phyloP scores from a whole-genome alignment of 352 stramenopile species.

The Globisporangium okanoganense region DNA sequence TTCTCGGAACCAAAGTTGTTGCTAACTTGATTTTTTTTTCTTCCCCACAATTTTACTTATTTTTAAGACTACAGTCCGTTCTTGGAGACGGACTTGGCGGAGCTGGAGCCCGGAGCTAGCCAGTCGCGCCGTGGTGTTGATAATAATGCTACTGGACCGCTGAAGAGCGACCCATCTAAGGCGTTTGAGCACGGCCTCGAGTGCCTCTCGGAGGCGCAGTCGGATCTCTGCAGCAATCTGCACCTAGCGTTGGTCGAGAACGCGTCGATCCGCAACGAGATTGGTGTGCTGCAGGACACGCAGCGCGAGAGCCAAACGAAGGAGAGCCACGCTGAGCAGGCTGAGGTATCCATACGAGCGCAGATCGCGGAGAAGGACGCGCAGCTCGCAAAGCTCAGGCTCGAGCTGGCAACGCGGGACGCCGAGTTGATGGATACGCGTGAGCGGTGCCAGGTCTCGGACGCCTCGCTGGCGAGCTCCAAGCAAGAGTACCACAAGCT shows the following conservation, averaged over 20 bases:
- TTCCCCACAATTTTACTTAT: neutral
- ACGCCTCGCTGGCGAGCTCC: conserved; percentile 26
- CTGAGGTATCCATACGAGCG: conserved; percentile 24
- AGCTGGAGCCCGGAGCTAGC: conserved; percentile 18
- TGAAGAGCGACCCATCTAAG: conserved; percentile 16
- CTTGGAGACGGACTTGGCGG: conserved; percentile 49
- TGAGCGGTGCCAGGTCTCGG: conserved; percentile 31
- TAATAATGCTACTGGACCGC: neutral
- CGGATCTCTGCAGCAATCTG: conserved; percentile 53
- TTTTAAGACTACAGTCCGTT: conserved; percentile 67
- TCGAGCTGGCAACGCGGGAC: conserved; percentile 31
- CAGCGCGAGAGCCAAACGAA: conserved; percentile 41
- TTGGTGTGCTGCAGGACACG: conserved; percentile 43
- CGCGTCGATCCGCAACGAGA: conserved; percentile 66
- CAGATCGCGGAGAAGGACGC: conserved; percentile 36
- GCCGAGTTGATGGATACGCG: conserved; percentile 33
- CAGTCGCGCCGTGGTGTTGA: conserved; percentile 11
- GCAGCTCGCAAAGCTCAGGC: conserved; percentile 35
- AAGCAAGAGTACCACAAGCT: conserved; percentile 42
- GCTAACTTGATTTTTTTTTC: neutral
- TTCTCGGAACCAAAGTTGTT: neutral
- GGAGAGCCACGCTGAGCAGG: conserved; percentile 26
- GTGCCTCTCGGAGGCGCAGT: conserved; percentile 55
- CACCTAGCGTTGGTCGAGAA: conserved; percentile 76
- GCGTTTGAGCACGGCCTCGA: conserved; percentile 50